Evolutionary conservation across 192 early-diverging fungal genomes (phyloP).

Genomic region (Cladochytrium replicatum): DNA sequence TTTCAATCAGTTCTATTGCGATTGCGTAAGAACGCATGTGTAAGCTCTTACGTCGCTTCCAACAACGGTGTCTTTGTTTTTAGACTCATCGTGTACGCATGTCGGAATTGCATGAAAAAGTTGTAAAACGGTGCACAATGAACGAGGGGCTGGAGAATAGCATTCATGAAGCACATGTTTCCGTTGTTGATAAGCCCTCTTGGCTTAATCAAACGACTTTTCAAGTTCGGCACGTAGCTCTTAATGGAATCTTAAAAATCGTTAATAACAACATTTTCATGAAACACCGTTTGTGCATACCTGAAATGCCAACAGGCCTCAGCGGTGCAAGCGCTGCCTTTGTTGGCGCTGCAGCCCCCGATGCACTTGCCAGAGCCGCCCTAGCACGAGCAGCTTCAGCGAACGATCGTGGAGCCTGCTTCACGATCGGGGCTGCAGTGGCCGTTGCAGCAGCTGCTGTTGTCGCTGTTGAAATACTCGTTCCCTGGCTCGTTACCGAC

Average conservation of each 20-base stretch:
- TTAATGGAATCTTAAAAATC: background rate
- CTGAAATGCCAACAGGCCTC: too few species aligned
- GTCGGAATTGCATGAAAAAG: constrained; percentile 56
- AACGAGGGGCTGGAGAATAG: constrained; percentile 84
- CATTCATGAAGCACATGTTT: constrained; percentile 99
- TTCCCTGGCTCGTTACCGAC: too few species aligned
- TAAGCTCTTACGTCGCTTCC: constrained; percentile 63
- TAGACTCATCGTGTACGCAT: constrained; percentile 60
- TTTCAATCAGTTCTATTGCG: background rate
- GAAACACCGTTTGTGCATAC: too few species aligned
- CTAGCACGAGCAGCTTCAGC: too few species aligned
- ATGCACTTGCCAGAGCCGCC: too few species aligned
- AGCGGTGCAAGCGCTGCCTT: too few species aligned
- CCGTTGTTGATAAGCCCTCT: constrained; percentile 92
- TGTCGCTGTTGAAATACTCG: too few species aligned
- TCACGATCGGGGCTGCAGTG: too few species aligned
- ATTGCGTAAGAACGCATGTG: background rate
- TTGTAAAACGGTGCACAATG: constrained; percentile 92
- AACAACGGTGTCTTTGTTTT: constrained; percentile 68
- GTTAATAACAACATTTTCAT: too few species aligned
- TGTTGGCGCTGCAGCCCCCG: too few species aligned
- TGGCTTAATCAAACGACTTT: constrained; percentile 40
- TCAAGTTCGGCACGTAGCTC: background rate
- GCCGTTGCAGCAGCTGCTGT: too few species aligned
- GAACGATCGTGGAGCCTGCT: too few species aligned